Conservation (phyloP, 2,329 filamentous ascomycete genomes). For the Monosporascus sp. region DNA sequence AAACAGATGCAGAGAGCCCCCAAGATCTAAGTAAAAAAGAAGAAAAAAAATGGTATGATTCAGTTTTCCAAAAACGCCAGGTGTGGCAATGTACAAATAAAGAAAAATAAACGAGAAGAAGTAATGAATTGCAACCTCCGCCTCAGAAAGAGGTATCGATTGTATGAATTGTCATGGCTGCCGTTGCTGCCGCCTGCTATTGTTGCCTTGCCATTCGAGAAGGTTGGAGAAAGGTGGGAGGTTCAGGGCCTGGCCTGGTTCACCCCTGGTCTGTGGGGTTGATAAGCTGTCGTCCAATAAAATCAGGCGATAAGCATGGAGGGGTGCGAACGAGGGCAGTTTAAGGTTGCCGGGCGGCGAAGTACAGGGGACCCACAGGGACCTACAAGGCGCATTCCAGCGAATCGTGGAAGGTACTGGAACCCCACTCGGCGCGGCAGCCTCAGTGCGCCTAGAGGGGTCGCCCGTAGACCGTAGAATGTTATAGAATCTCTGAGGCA, state of each 20-base stretch:
- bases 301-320: not conserved
- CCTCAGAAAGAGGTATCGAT: too few relatives aligned
- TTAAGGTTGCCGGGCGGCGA: not conserved
- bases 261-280: not conserved
- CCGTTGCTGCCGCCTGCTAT: not conserved
- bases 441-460: not conserved
- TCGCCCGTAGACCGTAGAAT: not conserved
- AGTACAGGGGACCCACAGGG: not conserved
- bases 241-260: not conserved
- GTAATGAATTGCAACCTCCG: too few relatives aligned
- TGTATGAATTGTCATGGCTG: not conserved
- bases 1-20: too few relatives aligned
- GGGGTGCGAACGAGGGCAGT: not conserved
- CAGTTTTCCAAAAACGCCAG: too few relatives aligned
- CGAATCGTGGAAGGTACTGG: not conserved
- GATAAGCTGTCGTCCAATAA: not conserved
- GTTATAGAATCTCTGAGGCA: not conserved
- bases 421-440: not conserved
- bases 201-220: not conserved
- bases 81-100: too few relatives aligned
- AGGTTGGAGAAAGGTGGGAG: not conserved
- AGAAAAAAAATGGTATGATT: too few relatives aligned
- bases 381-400: not conserved
- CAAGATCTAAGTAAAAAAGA: too few relatives aligned
- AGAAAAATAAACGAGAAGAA: too few relatives aligned